Evolutionary conservation across 2,329 filamentous ascomycete species (phyloP), one percentile per base, ranked within the genome.

Genomic region (Fusarium buharicum): DNA sequence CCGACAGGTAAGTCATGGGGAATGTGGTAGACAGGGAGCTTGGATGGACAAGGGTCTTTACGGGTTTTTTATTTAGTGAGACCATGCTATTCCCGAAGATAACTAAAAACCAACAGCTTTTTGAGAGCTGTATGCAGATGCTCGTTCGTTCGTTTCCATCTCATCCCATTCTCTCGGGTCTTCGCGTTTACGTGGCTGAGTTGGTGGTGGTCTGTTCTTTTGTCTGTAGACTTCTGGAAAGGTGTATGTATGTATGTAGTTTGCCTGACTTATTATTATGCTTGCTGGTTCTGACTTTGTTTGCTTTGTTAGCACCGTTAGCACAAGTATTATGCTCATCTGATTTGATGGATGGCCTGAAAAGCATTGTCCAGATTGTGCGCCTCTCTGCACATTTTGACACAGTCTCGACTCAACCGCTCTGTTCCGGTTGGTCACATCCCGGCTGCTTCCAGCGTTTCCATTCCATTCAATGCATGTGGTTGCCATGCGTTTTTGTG

Each of bases 1-100:
- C 64, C 58, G 62, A 62, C 59, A 36, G 55, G 60, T 22, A 37
- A 14, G 30, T 16, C 44, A 40, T 34, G 43, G 55, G 53, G 47
- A 59, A 69, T 70, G 67, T 70, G 68, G 62, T 36, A 70, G 64
- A 70, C 68, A 69, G 59, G 67, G 66, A 57, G 31, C 33, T 55
- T 44, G 39, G 22, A 40, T 27, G 38, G 46, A 56, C 68, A 70
- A 64, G 67, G 67, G 64, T 59, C 14, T 4, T n/a, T n/a, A n/a
- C n/a, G 38, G 4, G 22, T 24, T 8, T 24, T 24, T 41, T 34
- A 36, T 24, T 13, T 31, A 14, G 28, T 37, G 44, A 34, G 27
- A 33, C 39, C 49, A 57, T 58, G 38, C 39, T 58, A 58, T 58
- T 58, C 17, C 53, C 52, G 55, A 43, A 12, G 18, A 31, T 28